A percentile compares a stretch with the other conserved stretches of the same genome.
phyloP scores from a whole-genome alignment of 257 asterid species.

The Nicotiana benthamiana region DNA sequence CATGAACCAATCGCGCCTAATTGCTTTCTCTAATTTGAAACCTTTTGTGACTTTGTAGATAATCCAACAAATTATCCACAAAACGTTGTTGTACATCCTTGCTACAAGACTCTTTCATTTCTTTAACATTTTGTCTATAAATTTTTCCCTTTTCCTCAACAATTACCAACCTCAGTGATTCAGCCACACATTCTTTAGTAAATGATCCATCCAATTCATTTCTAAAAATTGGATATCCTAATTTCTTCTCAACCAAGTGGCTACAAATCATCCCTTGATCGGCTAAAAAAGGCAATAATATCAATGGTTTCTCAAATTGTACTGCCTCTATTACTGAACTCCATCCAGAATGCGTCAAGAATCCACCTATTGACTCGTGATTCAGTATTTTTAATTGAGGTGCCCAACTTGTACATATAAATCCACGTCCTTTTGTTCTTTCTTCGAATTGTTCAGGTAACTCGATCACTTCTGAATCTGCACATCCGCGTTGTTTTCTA shows the following conservation, averaged over 20 bases:
- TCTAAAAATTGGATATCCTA: conserved; percentile 18
- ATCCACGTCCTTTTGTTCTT: conserved; percentile 11
- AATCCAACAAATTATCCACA: conserved; percentile 11
- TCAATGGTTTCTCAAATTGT: conserved; percentile 6
- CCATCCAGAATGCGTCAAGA: conserved; percentile 34
- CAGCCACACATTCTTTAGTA: conserved; percentile 15
- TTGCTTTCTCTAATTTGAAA: neutral
- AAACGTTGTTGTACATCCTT: conserved; percentile 6
- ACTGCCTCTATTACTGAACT: conserved; percentile 31
- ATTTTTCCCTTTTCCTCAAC: conserved; percentile 15
- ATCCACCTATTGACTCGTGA: conserved; percentile 27
- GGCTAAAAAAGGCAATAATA: conserved; percentile 20
- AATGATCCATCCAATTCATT: conserved; percentile 25
- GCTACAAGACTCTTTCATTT: conserved; percentile 12
- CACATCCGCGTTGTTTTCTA: conserved; percentile 14
- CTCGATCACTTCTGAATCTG: neutral
- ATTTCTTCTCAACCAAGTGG: conserved; percentile 18
- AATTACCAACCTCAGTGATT: conserved; percentile 25
- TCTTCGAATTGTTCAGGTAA: conserved; percentile 25
- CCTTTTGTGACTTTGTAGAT: conserved; percentile 4
- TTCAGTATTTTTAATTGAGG: conserved; percentile 28
- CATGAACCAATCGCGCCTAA: too few species aligned
- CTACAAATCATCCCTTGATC: conserved; percentile 25
- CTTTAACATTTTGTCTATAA: conserved; percentile 23
- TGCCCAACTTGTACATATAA: conserved; percentile 26